Evolutionary conservation across 805 yeast species (phyloP).

Genomic region (Yarrowia phangngaensis): DNA sequence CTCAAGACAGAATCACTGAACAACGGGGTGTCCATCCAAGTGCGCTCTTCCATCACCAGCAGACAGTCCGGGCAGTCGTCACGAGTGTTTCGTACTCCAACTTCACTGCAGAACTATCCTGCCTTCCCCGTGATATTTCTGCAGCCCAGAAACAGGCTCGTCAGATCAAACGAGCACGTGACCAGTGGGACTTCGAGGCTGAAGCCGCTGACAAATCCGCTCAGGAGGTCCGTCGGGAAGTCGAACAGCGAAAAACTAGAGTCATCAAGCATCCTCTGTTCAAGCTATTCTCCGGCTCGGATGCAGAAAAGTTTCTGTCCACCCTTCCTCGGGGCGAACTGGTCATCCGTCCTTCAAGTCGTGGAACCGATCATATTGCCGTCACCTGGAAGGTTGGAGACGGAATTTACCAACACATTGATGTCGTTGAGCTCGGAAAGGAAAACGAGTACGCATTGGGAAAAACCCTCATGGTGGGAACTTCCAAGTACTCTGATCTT

Average conservation of each 20-base stretch:
- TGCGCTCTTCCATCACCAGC: slow-evolving; percentile 48
- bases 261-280: slow-evolving; percentile 89
- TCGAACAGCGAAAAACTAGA: slow-evolving; percentile 65
- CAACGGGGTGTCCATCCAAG: slow-evolving; percentile 34
- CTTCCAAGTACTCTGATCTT: slow-evolving; percentile 70
- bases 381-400: slow-evolving; percentile 96
- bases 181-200: slow-evolving; percentile 63
- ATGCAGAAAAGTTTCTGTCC: slow-evolving; percentile 91
- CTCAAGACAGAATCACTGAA: slow-evolving; percentile 40
- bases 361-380: slow-evolving; percentile 82
- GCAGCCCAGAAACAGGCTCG: slow-evolving; percentile 46
- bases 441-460: slow-evolving; percentile 62
- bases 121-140: slow-evolving; percentile 61
- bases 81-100: slow-evolving; percentile 65
- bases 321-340: slow-evolving; percentile 85
- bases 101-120: slow-evolving; percentile 69
- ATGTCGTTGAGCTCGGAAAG: slow-evolving; percentile 70
- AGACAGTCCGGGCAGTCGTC: slow-evolving; percentile 82
- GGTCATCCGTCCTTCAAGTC: slow-evolving; percentile 91
- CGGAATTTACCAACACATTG: slow-evolving; percentile 85
- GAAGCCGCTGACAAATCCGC: slow-evolving; percentile 61
- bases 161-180: slow-evolving; percentile 34
- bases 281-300: slow-evolving; percentile 72
- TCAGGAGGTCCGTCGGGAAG: slow-evolving; percentile 54
- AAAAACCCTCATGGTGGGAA: slow-evolving; percentile 59